These are phyloP conservation scores for Neophaeococcomyces mojaviensis DNA, from an alignment of 2,329 filamentous ascomycete species.

Conservation along the genomic window DNA sequence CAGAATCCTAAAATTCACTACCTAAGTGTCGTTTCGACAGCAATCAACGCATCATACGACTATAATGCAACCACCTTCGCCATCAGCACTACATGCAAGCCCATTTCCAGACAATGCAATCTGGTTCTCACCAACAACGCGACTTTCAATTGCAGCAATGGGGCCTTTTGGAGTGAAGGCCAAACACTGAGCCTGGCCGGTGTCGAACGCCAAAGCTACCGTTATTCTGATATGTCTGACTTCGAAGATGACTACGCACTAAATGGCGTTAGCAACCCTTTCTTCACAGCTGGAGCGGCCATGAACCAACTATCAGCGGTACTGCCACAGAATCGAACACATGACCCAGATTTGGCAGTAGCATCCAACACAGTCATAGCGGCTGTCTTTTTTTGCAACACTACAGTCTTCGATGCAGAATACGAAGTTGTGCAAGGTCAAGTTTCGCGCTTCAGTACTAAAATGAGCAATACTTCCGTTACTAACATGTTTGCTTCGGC, in stretches of 20 bases:
- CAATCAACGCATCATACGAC: slow-evolving; percentile 10
- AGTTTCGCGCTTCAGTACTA: slow-evolving; percentile 13
- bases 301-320: not conserved
- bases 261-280: slow-evolving; percentile 7
- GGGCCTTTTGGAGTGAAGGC: slow-evolving; percentile 1
- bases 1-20: slow-evolving; percentile 11
- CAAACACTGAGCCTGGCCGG: slow-evolving; percentile 1
- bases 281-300: slow-evolving; percentile 10
- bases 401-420: slow-evolving; percentile 20
- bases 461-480: slow-evolving; percentile 14
- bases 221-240: not conserved
- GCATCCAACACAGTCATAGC: slow-evolving; percentile 11
- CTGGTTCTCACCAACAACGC: slow-evolving; percentile 8
- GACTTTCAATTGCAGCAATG: slow-evolving; percentile 9
- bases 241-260: slow-evolving; percentile 1
- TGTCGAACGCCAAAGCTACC: not conserved
- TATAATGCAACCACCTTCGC: slow-evolving; percentile 19
- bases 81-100: slow-evolving; percentile 16
- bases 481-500: slow-evolving; percentile 1
- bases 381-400: slow-evolving; percentile 18
- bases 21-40: slow-evolving; percentile 9
- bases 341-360: slow-evolving; percentile 7
- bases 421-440: slow-evolving; percentile 19
- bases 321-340: not conserved
- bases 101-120: slow-evolving; percentile 17